Percentiles rank a stretch among this genome's conserved stretches.
These are phyloP conservation scores for Pseudoscleropodium purum DNA, from an alignment of 225 moss, liverwort and hornwort species.

Conservation along the genomic window DNA sequence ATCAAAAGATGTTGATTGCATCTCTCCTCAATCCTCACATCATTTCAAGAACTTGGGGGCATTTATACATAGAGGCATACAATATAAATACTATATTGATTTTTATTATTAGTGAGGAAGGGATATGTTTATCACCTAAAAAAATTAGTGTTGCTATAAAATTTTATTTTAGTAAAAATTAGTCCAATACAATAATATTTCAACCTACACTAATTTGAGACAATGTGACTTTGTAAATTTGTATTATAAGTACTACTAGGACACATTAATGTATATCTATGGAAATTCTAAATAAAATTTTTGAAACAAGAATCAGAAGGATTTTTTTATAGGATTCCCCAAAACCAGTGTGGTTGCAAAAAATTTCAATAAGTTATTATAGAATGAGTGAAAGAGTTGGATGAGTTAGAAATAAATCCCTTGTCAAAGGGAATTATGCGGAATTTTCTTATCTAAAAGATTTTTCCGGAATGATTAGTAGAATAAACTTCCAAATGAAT, in stretches of 20 bases:
- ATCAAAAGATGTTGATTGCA: neutral
- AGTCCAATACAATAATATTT: neutral
- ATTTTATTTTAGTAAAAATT: neutral
- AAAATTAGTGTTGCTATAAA: neutral
- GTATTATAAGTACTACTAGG: neutral
- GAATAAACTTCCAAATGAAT: too few relatives aligned
- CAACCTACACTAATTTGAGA: neutral
- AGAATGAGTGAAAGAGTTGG: too few relatives aligned
- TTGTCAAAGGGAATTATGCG: accelerated
- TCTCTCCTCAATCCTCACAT: neutral
- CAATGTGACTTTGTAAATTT: neutral
- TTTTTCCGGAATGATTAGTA: too few relatives aligned
- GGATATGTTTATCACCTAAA: neutral
- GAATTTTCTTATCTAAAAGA: too few relatives aligned
- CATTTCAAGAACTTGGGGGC: accelerated
- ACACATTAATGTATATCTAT: neutral
- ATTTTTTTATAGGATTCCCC: too few relatives aligned
- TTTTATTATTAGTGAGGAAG: too few relatives aligned
- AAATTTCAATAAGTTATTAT: too few relatives aligned
- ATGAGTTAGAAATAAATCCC: too few relatives aligned
- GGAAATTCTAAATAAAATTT: neutral
- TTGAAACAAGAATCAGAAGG: accelerated
- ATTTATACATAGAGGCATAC: neutral
- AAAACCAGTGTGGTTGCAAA: too few relatives aligned
- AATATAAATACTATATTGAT: neutral